Percentiles rank a stretch among this genome's conserved stretches.
Evolutionary conservation across 2,329 filamentous ascomycete species (phyloP).

Genomic region (Beauveria medogensis): DNA sequence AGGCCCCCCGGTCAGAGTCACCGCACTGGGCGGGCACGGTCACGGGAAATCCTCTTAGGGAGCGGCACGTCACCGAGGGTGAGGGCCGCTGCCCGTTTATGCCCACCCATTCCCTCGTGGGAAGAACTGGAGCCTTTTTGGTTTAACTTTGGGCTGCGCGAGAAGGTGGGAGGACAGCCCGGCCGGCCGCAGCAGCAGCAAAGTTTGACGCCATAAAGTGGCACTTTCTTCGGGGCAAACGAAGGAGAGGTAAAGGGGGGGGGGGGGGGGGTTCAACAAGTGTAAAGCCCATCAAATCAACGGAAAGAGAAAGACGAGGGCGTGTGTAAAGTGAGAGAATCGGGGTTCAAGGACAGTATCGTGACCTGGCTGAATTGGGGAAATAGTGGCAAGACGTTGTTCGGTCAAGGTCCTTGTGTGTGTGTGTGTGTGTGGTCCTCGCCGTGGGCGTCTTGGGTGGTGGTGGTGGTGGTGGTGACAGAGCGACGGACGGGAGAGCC

Average conservation of each 20-base stretch:
- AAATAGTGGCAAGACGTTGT: not conserved
- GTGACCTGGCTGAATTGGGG: not conserved
- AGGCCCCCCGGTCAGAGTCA: not conserved
- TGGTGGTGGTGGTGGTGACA: not conserved
- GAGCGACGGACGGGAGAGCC: conserved; percentile 3
- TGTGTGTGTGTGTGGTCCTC: too few species aligned
- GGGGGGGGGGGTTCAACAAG: not conserved
- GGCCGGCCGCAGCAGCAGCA: not conserved
- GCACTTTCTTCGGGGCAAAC: not conserved
- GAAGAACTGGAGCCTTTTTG: not conserved
- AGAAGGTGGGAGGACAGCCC: not conserved
- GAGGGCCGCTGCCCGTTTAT: conserved; percentile 10
- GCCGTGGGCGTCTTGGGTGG: too few species aligned
- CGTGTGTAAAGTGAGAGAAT: not conserved
- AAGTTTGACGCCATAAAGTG: conserved; percentile 3
- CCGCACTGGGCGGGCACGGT: conserved; percentile 9
- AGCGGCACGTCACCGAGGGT: conserved; percentile 6
- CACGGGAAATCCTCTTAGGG: conserved; percentile 2
- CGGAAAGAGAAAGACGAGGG: not conserved
- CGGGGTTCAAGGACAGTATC: not conserved
- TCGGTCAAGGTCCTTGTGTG: too few species aligned
- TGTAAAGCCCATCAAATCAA: too few species aligned
- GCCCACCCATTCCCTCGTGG: not conserved
- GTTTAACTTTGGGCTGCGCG: not conserved
- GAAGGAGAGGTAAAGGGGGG: not conserved